Conservation (phyloP, 305 asterid species). For the Plantago coronopus region DNA sequence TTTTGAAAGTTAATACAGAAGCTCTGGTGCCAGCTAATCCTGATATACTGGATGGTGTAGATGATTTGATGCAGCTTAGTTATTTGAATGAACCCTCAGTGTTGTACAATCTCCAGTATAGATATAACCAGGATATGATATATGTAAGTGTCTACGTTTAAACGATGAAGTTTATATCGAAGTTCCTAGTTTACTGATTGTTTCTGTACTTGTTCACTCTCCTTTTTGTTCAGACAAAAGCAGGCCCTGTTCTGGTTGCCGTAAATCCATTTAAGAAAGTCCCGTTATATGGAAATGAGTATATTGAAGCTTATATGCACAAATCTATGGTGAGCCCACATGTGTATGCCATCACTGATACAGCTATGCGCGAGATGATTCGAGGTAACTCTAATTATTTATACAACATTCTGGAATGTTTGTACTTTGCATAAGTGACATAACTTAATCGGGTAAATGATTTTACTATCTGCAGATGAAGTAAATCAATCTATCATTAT, state of each 20-base stretch:
- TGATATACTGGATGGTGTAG: constrained; percentile 93
- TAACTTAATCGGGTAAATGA: constrained; percentile 20
- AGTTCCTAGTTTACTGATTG: constrained; percentile 21
- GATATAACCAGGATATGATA: constrained; percentile 78
- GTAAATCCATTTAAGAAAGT: constrained; percentile 92
- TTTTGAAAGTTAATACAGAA: constrained; percentile 64
- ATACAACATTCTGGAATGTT: constrained; percentile 11
- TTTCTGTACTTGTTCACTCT: constrained; percentile 23
- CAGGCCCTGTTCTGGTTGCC: constrained; percentile 96
- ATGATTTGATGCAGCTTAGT: constrained; percentile 96
- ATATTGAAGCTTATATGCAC: constrained; percentile 74
- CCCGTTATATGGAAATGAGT: constrained; percentile 65
- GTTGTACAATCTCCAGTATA: constrained; percentile 80
- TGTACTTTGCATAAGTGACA: constrained; percentile 8
- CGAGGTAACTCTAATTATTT: constrained; percentile 56
- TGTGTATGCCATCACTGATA: constrained; percentile 93
- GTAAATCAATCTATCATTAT: constrained; percentile 94
- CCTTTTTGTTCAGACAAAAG: constrained; percentile 67
- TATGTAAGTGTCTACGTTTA: constrained; percentile 55
- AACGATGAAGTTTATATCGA: constrained; percentile 15
- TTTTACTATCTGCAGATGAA: constrained; percentile 71
- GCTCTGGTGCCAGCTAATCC: constrained; percentile 84
- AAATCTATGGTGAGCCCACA: constrained; percentile 76
- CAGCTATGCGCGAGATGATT: constrained; percentile 95
- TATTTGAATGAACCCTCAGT: constrained; percentile 95